phyloP scores from a whole-genome alignment of 2,329 filamentous ascomycete genomes.

The Aspergillus brunneoviolaceus region DNA sequence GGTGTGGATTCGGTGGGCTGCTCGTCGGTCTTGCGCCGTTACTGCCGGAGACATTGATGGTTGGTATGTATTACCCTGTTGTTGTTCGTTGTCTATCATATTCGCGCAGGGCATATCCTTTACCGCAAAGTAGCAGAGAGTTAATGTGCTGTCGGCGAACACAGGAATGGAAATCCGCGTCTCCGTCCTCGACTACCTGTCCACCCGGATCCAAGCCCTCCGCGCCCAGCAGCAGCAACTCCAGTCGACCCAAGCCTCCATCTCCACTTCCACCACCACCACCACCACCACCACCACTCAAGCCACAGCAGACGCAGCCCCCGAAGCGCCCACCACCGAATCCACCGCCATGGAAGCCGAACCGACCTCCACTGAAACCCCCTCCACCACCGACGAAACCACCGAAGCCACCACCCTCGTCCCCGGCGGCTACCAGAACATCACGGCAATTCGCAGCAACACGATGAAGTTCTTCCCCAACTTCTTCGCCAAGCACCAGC shows the following conservation, averaged over 20 bases:
- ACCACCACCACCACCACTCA: slow-evolving; percentile 2
- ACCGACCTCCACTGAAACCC: slow-evolving; percentile 3
- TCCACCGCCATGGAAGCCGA: not conserved
- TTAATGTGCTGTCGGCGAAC: not conserved
- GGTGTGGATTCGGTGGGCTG: slow-evolving; percentile 92
- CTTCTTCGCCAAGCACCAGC: slow-evolving; percentile 79
- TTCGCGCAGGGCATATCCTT: not conserved
- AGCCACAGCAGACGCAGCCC: not conserved
- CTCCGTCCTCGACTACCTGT: slow-evolving; percentile 86
- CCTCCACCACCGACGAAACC: not conserved
- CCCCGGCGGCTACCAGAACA: slow-evolving; percentile 70
- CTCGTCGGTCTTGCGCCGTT: slow-evolving; percentile 80
- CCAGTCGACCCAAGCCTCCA: slow-evolving; percentile 16
- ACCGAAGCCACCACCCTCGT: slow-evolving; percentile 20
- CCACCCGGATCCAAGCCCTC: slow-evolving; percentile 80
- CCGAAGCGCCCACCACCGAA: slow-evolving; percentile 1
- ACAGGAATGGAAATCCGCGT: slow-evolving; percentile 87
- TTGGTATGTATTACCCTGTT: slow-evolving; percentile 57
- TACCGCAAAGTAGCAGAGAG: too few species aligned
- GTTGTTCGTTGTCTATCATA: not conserved
- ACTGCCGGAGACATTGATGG: slow-evolving; percentile 76
- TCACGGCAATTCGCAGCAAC: slow-evolving; percentile 85
- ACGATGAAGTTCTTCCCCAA: slow-evolving; percentile 99
- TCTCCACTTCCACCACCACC: slow-evolving; percentile 1
- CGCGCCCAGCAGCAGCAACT: slow-evolving; percentile 49